Conservation (phyloP, 202 grass and related monocot genomes). For the Elaeis oleifera region DNA sequence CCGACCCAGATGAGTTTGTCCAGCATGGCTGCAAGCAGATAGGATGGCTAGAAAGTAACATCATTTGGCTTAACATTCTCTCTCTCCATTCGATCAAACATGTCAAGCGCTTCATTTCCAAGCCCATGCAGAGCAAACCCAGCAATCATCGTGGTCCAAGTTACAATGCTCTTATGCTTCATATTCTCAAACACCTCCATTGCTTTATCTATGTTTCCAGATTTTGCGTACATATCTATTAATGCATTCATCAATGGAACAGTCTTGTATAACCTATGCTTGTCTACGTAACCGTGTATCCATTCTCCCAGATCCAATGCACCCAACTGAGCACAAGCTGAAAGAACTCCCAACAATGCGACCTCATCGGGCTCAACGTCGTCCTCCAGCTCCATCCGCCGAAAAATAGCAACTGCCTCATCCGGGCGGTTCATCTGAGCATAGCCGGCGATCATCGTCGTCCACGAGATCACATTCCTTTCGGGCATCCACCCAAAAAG, state of each 20-base stretch:
- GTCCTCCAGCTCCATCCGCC: constrained; percentile 67
- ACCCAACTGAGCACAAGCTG: constrained; percentile 53
- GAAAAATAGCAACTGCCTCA: constrained; percentile 49
- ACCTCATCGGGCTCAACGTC: constrained; percentile 49
- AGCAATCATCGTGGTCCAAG: constrained; percentile 61
- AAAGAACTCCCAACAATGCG: constrained; percentile 52
- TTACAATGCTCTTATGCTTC: constrained; percentile 47
- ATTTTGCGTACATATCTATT: constrained; percentile 81
- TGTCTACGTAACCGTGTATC: constrained; percentile 45
- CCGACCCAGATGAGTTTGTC: constrained; percentile 41
- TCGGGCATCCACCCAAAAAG: constrained; percentile 59
- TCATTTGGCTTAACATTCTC: constrained; percentile 50
- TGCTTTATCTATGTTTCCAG: constrained; percentile 44
- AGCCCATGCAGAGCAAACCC: constrained; percentile 67
- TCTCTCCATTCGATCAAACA: constrained; percentile 61
- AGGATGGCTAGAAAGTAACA: constrained; percentile 60
- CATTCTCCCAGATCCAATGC: constrained; percentile 68
- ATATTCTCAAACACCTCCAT: constrained; percentile 63
- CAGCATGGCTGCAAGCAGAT: constrained; percentile 53
- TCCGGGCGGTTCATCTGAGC: constrained; percentile 39
- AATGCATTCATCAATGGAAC: constrained; percentile 54
- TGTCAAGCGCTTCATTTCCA: constrained; percentile 45
- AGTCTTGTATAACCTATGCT: constrained; percentile 20
- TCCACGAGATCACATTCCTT: constrained; percentile 66
- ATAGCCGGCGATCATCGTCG: constrained; percentile 49